phyloP scores from a whole-genome alignment of 768 basidiomycete species.

The Amanita molliuscula region DNA sequence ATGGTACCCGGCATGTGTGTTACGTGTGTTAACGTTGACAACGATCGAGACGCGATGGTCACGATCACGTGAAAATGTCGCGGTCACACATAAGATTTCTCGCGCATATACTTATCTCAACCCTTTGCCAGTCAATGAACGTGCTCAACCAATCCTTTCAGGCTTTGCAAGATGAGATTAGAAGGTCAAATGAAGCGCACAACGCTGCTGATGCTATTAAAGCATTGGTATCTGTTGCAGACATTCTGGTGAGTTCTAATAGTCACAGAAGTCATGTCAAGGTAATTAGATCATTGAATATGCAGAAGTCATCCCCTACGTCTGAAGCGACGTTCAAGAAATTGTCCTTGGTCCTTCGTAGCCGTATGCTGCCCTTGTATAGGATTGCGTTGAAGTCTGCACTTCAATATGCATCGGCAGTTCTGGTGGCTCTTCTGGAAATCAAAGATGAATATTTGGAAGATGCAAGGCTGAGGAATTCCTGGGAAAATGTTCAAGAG shows the following conservation, averaged over 20 bases:
- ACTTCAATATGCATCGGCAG: constrained; percentile 27
- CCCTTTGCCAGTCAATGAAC: background rate
- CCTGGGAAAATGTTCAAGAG: constrained; percentile 37
- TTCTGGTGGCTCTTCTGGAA: constrained; percentile 30
- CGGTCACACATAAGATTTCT: background rate
- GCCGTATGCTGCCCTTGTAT: constrained; percentile 35
- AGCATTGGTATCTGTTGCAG: background rate
- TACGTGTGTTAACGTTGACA: too few species aligned
- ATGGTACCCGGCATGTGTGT: too few species aligned
- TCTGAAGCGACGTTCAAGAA: constrained; percentile 26
- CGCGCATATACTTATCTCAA: background rate
- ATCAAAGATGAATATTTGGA: constrained; percentile 21
- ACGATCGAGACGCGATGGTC: too few species aligned
- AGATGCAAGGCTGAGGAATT: constrained; percentile 9
- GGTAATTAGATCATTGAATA: background rate
- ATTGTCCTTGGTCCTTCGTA: constrained; percentile 30
- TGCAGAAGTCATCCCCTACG: constrained; percentile 28
- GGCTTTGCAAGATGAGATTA: background rate
- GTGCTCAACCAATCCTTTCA: background rate
- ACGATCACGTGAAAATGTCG: background rate
- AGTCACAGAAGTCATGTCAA: background rate
- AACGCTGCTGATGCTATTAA: background rate
- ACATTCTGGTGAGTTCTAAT: background rate
- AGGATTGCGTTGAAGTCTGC: constrained; percentile 23
- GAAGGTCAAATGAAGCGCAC: background rate